A percentile compares a stretch with the other conserved stretches of the same genome.
Evolutionary conservation across 352 stramenopile species (phyloP).

Genomic region (Phytophthora lateralis): DNA sequence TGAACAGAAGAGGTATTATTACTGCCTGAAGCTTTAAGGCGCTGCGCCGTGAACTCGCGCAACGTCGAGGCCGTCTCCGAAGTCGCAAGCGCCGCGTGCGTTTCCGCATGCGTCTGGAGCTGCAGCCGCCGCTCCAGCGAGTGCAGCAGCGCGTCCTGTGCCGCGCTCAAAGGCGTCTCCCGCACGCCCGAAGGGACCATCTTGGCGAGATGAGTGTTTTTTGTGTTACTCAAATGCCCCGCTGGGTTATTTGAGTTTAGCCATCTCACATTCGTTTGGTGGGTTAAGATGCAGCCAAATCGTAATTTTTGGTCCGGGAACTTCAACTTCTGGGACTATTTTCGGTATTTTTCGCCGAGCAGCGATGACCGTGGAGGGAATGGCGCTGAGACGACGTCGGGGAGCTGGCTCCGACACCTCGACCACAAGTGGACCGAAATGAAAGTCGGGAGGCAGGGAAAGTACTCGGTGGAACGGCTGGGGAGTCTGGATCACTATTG

Average conservation of each 20-base stretch:
- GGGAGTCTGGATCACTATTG: constrained; percentile 19
- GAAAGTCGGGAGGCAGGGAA: constrained; percentile 9
- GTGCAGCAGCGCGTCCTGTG: constrained; percentile 59
- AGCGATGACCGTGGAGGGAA: background rate
- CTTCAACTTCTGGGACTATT: constrained; percentile 1
- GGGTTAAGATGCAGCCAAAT: background rate
- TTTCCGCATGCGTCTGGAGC: constrained; percentile 53
- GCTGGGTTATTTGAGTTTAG: too few species aligned
- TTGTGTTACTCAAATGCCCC: too few species aligned
- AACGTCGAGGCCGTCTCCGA: constrained; percentile 33
- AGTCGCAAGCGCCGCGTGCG: constrained; percentile 38
- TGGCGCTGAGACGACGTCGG: too few species aligned
- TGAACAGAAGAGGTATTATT: background rate
- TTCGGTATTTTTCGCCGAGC: background rate
- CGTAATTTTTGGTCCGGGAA: background rate
- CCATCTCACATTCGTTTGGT: too few species aligned
- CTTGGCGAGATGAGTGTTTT: background rate
- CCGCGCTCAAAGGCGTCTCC: constrained; percentile 49
- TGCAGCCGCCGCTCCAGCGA: constrained; percentile 66
- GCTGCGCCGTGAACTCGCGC: constrained; percentile 45
- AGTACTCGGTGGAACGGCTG: constrained; percentile 6
- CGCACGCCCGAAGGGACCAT: constrained; percentile 27
- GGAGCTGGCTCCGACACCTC: background rate
- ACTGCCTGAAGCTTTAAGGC: background rate
- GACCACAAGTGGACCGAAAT: constrained; percentile 10